Evolutionary conservation across 345 rosid genomes (phyloP).

Genomic region (Brassica juncea): DNA sequence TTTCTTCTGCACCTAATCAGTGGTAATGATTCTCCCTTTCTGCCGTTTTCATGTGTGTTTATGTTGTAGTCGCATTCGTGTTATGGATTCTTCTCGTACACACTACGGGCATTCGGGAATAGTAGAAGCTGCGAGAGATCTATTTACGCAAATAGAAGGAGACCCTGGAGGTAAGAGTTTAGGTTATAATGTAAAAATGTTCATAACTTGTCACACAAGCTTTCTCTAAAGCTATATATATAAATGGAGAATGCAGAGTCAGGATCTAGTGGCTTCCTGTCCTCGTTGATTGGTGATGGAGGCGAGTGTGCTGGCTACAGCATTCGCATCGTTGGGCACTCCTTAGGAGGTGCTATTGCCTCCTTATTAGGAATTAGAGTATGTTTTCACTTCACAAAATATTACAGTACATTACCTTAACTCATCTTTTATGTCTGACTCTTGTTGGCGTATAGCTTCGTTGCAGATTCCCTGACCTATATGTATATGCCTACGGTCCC

Average conservation of each 20-base stretch:
- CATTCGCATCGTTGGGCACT: constrained; percentile 79
- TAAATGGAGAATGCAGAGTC: constrained; percentile 42
- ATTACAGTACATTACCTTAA: background rate
- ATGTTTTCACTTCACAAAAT: constrained; percentile 34
- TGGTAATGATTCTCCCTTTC: too few species aligned
- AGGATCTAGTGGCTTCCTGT: constrained; percentile 56
- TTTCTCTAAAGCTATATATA: background rate
- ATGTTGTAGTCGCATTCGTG: constrained; percentile 41
- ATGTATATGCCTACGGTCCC: constrained; percentile 78
- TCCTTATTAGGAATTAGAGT: constrained; percentile 80
- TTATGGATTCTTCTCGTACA: constrained; percentile 59
- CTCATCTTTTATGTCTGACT: constrained; percentile 7
- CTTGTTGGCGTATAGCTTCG: constrained; percentile 51
- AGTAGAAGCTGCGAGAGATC: constrained; percentile 83
- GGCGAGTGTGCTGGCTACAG: constrained; percentile 89
- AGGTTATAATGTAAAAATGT: background rate
- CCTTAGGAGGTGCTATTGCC: constrained; percentile 93
- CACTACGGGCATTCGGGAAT: constrained; percentile 88
- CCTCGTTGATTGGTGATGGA: constrained; percentile 78
- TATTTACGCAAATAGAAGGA: constrained; percentile 82
- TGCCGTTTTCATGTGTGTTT: background rate
- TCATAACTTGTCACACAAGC: background rate
- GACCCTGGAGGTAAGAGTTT: constrained; percentile 47
- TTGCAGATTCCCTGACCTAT: constrained; percentile 62
- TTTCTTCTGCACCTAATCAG: too few species aligned